phyloP scores from a whole-genome alignment of 768 basidiomycete species.

The Hirschioporus abietinus region DNA sequence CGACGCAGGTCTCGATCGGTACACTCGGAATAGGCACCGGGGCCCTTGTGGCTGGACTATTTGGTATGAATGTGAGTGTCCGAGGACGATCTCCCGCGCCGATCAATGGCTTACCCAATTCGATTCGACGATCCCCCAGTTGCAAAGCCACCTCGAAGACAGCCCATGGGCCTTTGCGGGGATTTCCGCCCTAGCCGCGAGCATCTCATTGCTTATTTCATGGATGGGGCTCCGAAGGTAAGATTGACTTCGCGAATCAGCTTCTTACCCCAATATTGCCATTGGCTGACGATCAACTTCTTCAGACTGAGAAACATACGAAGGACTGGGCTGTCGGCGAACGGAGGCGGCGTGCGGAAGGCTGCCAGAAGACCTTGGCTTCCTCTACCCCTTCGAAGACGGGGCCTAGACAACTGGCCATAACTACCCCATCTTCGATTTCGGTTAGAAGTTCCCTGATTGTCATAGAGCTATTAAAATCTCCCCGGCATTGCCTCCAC shows the following conservation, averaged over 20 bases:
- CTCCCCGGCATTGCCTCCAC: not conserved
- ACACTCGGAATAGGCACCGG: constrained; percentile 92
- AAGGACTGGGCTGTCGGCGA: constrained; percentile 36
- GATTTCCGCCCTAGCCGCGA: constrained; percentile 55
- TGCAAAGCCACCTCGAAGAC: constrained; percentile 68
- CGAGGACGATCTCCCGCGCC: constrained; percentile 10
- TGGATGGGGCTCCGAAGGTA: constrained; percentile 62
- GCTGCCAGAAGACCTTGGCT: constrained; percentile 25
- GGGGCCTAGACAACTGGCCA: constrained; percentile 24
- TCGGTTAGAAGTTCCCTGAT: not conserved
- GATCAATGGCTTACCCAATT: constrained; percentile 12
- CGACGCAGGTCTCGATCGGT: constrained; percentile 74
- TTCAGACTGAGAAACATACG: constrained; percentile 40
- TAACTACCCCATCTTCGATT: not conserved
- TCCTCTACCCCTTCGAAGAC: constrained; percentile 34
- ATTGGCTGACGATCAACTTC: constrained; percentile 3
- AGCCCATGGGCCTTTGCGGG: constrained; percentile 69
- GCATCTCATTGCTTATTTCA: constrained; percentile 57
- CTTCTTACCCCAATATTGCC: constrained; percentile 11
- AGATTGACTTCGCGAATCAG: constrained; percentile 14
- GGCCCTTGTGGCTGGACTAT: constrained; percentile 83
- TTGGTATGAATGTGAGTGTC: constrained; percentile 89
- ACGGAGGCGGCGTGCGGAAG: constrained; percentile 19
- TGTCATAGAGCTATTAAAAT: not conserved
- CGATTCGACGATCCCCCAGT: constrained; percentile 33